phyloP scores from a whole-genome alignment of 179 eudicot species.

The Silene noctiflora region DNA sequence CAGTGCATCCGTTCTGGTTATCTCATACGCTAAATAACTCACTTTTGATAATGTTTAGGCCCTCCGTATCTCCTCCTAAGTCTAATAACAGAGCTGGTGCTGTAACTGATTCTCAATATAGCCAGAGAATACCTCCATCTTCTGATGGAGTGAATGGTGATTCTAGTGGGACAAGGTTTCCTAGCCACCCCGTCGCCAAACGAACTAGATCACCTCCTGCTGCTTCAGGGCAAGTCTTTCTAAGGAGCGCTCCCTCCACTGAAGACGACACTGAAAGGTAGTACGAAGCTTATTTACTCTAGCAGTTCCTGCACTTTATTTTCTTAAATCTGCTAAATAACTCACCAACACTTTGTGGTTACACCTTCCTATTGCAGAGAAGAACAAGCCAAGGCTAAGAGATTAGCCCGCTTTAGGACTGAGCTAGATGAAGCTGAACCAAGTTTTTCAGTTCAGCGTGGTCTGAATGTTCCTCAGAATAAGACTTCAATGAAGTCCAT shows the following conservation, averaged over 20 bases:
- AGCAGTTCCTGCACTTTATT: background rate
- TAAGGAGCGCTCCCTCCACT: conserved; percentile 28
- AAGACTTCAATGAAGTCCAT: conserved; percentile 32
- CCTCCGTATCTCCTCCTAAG: conserved; percentile 47
- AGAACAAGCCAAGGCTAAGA: conserved; percentile 81
- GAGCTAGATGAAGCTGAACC: conserved; percentile 47
- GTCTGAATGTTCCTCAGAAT: conserved; percentile 33
- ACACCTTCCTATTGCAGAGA: conserved; percentile 44
- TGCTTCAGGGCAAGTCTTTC: conserved; percentile 40
- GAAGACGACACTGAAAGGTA: conserved; percentile 52
- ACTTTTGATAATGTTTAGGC: conserved; percentile 32
- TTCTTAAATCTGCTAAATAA: conserved; percentile 7
- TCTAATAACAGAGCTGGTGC: conserved; percentile 29
- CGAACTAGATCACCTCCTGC: conserved; percentile 63
- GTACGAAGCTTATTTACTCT: background rate
- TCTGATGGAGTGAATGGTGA: conserved; percentile 33
- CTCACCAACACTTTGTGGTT: background rate
- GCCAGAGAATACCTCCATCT: conserved; percentile 30
- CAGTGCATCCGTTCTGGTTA: background rate
- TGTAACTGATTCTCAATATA: conserved; percentile 30
- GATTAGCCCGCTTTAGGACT: conserved; percentile 80
- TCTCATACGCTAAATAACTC: conserved; percentile 13
- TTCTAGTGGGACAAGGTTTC: conserved; percentile 31
- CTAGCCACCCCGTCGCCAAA: conserved; percentile 44
- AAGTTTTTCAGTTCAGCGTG: conserved; percentile 43